phyloP scores from a whole-genome alignment of 306 rosid genomes.

The Sphenostylis stenocarpa region DNA sequence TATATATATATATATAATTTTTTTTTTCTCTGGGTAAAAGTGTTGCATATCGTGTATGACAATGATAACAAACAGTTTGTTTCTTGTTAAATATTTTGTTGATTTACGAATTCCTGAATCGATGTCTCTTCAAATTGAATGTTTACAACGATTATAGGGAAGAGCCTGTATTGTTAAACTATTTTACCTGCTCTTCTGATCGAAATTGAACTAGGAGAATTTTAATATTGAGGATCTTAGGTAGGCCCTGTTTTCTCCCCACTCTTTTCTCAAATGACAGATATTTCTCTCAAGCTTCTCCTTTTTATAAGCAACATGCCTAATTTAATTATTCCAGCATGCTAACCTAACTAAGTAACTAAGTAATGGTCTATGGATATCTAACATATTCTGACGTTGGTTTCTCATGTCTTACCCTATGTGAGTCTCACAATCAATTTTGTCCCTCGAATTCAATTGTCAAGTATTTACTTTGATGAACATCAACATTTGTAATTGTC shows the following conservation, averaged over 20 bases:
- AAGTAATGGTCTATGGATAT: not conserved
- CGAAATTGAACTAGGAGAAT: not conserved
- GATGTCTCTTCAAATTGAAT: not conserved
- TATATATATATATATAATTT: no score
- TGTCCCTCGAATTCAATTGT: constrained; percentile 23
- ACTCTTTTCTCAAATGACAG: not conserved
- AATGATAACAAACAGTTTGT: not conserved
- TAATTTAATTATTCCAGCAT: not conserved
- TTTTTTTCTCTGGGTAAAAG: constrained; percentile 4
- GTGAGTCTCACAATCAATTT: not conserved
- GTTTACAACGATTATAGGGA: not conserved
- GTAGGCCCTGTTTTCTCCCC: not conserved
- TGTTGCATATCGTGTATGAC: not conserved
- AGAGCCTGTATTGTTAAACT: not conserved
- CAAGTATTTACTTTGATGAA: not conserved
- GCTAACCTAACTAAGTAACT: not conserved
- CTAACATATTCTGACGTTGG: not conserved
- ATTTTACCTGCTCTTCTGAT: not conserved
- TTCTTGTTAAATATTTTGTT: not conserved
- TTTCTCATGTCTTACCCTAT: not conserved
- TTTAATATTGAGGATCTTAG: not conserved
- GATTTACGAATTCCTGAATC: not conserved
- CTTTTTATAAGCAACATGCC: not conserved
- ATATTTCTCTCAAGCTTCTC: not conserved
- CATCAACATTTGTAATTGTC: constrained; percentile 1